Evolutionary conservation across 192 early-diverging fungal species (phyloP), one percentile per base, ranked within the genome.

Genomic region (Oehlia diaphana): DNA sequence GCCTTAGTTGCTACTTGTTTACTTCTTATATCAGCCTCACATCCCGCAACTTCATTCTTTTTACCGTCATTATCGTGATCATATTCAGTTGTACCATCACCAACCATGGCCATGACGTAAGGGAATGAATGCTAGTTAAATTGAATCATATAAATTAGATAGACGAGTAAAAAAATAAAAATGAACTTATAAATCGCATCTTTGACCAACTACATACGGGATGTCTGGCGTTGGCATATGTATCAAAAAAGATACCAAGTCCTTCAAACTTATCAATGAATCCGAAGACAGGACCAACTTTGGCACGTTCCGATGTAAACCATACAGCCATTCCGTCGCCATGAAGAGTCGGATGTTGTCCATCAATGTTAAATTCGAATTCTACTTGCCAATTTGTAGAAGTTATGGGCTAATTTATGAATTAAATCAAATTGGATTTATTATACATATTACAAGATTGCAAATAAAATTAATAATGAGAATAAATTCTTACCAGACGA

Each of bases 281-380:
- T 14, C 97, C 97, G 91, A 98, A 97, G 63, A 98, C 96, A 39
- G 94, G 92, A 0, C 97, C 97, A 61, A 82, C 65, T 6, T 79
- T 81, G 19, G 82, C 86, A 58, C 93, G 87, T 61, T 97, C 91
- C 77, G 90, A 89, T 23, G 96, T 93, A 76, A 93, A 91, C 95
- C 96, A 99, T 75, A 99, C 91, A 23, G 96, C 98, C 84, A 99
- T 94, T 9, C 98, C 98, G 81, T 99, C 98, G 37, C 98, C 98
- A 80, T 87, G 94, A 72, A 99, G 86, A 63, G 89, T 89, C 19
- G 90, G 84, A 71, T 91, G 89, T 72, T 89, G 85, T 72, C 96
- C 94, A 66, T 89, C 87, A 12, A 99, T 91, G 74, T 92, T 92
- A 86, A 98, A 97, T 83, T 97, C 94, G 84, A 99, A 95, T 81